Conservation (phyloP, 2,329 filamentous ascomycete species). For the Neofusicoccum cordaticola region DNA sequence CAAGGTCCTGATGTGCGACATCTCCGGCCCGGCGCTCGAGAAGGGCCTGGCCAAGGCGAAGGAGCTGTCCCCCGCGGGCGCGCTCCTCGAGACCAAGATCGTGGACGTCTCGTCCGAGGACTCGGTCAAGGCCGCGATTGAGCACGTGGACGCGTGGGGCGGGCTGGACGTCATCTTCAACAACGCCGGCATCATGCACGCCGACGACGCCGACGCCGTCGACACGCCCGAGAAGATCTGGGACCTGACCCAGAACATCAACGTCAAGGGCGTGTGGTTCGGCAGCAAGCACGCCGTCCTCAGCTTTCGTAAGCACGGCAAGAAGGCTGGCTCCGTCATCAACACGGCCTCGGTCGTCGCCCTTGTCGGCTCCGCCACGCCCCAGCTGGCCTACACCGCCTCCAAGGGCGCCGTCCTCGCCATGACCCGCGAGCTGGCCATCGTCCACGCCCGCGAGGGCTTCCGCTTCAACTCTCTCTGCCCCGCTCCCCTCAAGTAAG, state of each 20-base stretch:
- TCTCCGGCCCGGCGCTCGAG: conserved; percentile 73
- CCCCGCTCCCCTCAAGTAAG: conserved; percentile 79
- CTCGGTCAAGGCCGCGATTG: conserved; percentile 72
- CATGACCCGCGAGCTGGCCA: conserved; percentile 84
- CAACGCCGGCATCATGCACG: conserved; percentile 97
- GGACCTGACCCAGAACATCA: conserved; percentile 91
- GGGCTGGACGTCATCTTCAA: conserved; percentile 93
- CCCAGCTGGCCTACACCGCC: conserved; percentile 88
- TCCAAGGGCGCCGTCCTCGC: conserved; percentile 91
- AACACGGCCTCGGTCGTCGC: conserved; percentile 91
- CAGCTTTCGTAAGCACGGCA: conserved; percentile 73
- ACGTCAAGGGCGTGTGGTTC: conserved; percentile 98
- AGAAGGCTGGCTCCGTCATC: conserved; percentile 78
- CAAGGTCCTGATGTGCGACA: conserved; percentile 79
- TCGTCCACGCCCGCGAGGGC: conserved; percentile 86
- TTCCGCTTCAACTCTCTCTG: conserved; percentile 90
- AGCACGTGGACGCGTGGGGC: conserved; percentile 76
- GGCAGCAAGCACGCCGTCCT: conserved; percentile 89
- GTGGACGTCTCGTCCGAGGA: conserved; percentile 85
- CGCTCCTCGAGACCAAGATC: conserved; percentile 60
- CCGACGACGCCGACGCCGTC: conserved; percentile 63
- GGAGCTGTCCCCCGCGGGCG: conserved; percentile 63
- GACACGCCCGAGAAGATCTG: conserved; percentile 86
- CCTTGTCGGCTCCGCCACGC: conserved; percentile 80
- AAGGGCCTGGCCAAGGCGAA: conserved; percentile 73